Evolutionary conservation across 805 yeast species (phyloP).

Genomic region (Schwanniomyces sp.): DNA sequence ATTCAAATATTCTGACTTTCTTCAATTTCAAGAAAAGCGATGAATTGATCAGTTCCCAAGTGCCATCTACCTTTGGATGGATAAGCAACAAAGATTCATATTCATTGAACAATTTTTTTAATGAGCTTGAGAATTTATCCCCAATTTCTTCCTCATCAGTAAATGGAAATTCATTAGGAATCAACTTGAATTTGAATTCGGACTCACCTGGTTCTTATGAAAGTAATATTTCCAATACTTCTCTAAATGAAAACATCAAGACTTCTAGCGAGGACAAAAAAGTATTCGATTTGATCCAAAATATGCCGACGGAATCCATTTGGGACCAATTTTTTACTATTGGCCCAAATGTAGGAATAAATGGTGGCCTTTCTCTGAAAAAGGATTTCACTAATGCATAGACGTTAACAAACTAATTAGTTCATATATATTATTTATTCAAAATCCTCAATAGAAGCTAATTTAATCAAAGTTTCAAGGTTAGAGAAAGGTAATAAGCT

Average conservation of each 20-base stretch:
- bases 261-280: conserved; percentile 50
- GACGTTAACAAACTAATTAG: too few relatives aligned
- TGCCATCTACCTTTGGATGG: conserved; percentile 29
- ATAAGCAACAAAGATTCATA: conserved; percentile 19
- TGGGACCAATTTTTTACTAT: conserved; percentile 65
- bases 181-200: neutral
- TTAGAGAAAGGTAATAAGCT: conserved; percentile 7
- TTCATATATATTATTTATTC: conserved; percentile 1
- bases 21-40: neutral
- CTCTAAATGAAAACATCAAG: conserved; percentile 6
- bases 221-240: conserved; percentile 9
- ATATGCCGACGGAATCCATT: conserved; percentile 62
- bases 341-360: neutral
- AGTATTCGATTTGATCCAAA: conserved; percentile 60
- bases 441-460: conserved; percentile 11
- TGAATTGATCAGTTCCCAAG: neutral
- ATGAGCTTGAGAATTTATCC: conserved; percentile 41
- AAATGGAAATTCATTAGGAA: conserved; percentile 1
- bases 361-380: neutral
- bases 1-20: neutral
- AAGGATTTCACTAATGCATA: neutral
- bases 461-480: conserved; percentile 12
- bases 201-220: conserved; percentile 10
- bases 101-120: conserved; percentile 47
- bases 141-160: conserved; percentile 8